phyloP scores from a whole-genome alignment of 139 green algal genomes.

The Trebouxia sp. region DNA sequence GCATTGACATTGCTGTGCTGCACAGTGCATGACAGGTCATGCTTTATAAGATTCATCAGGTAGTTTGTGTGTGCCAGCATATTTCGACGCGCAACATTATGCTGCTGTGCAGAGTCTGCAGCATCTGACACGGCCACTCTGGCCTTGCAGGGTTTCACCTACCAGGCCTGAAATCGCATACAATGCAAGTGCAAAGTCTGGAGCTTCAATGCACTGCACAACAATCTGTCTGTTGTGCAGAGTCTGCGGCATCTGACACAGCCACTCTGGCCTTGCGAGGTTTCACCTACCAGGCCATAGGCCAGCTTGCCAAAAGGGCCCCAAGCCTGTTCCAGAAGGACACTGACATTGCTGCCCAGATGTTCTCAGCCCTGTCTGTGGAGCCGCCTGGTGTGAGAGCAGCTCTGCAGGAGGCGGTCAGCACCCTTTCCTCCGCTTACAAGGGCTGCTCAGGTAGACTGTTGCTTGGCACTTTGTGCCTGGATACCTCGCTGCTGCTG shows the following conservation, averaged over 20 bases:
- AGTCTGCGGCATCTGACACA: slow-evolving; percentile 39
- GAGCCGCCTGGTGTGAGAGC: slow-evolving; percentile 70
- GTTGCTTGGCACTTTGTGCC: not conserved
- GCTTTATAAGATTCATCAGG: too few species aligned
- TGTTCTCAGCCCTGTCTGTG: slow-evolving; percentile 61
- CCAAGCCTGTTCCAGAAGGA: slow-evolving; percentile 53
- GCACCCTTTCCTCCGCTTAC: slow-evolving; percentile 63
- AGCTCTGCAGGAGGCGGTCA: slow-evolving; percentile 69
- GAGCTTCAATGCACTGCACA: not conserved
- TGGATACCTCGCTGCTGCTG: not conserved
- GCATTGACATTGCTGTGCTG: slow-evolving; percentile 60
- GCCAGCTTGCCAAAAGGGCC: slow-evolving; percentile 65
- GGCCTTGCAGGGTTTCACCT: slow-evolving; percentile 37
- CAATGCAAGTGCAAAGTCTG: too few species aligned
- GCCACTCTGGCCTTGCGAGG: slow-evolving; percentile 57
- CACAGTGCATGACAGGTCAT: too few species aligned
- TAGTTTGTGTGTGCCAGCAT: too few species aligned
- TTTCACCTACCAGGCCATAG: slow-evolving; percentile 82
- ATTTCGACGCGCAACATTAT: too few species aligned
- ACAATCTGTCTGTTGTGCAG: not conserved
- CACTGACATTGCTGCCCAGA: slow-evolving; percentile 55
- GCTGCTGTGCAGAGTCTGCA: not conserved
- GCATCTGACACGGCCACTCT: slow-evolving; percentile 40
- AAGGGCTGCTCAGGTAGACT: slow-evolving; percentile 35
- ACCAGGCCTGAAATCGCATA: not conserved